phyloP scores from a whole-genome alignment of 768 basidiomycete genomes.

The Naganishia friedmannii region DNA sequence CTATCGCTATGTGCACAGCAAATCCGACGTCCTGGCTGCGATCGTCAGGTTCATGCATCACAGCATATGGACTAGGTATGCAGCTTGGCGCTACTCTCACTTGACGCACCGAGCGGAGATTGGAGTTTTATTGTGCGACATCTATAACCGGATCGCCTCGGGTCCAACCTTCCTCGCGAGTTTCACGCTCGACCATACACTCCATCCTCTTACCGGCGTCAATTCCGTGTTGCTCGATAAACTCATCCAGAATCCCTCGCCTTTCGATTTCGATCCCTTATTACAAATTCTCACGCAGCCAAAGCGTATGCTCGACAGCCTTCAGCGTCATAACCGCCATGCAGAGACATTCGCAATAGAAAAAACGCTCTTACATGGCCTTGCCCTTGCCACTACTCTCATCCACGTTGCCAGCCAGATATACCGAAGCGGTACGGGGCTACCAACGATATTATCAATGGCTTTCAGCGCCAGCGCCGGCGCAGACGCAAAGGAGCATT shows the following conservation, averaged over 20 bases:
- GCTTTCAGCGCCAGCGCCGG: neutral
- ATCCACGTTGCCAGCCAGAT: neutral
- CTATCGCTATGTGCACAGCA: conserved; percentile 12
- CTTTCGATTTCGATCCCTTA: conserved; percentile 24
- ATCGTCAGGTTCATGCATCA: conserved; percentile 26
- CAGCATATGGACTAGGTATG: conserved; percentile 23
- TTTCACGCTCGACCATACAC: neutral
- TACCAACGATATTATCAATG: conserved; percentile 7
- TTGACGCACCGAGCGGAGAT: conserved; percentile 23
- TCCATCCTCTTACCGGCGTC: conserved; percentile 9
- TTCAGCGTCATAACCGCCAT: conserved; percentile 12
- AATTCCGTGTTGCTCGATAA: conserved; percentile 21
- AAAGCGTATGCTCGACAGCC: conserved; percentile 9
- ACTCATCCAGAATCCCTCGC: conserved; percentile 14
- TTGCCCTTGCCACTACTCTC: conserved; percentile 13
- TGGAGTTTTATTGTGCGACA: conserved; percentile 5
- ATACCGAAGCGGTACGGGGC: conserved; percentile 2
- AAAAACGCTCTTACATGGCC: conserved; percentile 7
- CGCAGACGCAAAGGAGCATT: conserved; percentile 12
- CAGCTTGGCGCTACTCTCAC: conserved; percentile 24
- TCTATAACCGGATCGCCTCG: conserved; percentile 17
- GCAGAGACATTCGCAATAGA: conserved; percentile 22
- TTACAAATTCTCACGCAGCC: conserved; percentile 16
- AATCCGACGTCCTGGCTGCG: conserved; percentile 14
- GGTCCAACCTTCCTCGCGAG: conserved; percentile 14